These are phyloP conservation scores for Pythium phragmitis DNA, from an alignment of 352 stramenopile species.

Conservation along the genomic window DNA sequence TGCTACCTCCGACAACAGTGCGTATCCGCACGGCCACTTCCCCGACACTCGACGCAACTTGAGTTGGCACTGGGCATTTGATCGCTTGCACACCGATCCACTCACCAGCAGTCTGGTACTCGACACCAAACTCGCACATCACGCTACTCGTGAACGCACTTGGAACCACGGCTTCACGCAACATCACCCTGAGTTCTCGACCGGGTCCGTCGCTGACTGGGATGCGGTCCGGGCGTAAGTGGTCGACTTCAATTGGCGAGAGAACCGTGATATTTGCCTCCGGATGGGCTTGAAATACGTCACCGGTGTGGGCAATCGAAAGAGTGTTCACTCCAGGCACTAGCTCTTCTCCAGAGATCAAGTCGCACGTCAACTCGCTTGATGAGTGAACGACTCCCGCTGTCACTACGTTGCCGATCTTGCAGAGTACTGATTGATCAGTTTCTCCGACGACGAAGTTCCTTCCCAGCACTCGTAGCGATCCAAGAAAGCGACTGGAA, in stretches of 20 bases:
- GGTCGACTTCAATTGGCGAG: conserved; percentile 3
- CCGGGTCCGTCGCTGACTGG: neutral
- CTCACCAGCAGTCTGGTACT: neutral
- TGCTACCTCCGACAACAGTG: conserved; percentile 11
- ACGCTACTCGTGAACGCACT: neutral
- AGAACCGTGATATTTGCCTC: conserved; percentile 4
- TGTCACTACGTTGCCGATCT: conserved; percentile 6
- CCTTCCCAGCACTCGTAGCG: conserved; percentile 5
- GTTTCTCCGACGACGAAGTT: conserved; percentile 4
- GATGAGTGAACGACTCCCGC: neutral
- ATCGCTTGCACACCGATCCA: neutral
- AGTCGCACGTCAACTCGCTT: conserved; percentile 10
- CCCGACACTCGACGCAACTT: neutral
- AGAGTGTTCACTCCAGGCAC: conserved; percentile 4
- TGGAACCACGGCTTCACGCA: neutral
- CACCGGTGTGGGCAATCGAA: conserved; percentile 5
- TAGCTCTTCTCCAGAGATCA: neutral
- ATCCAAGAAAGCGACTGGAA: neutral
- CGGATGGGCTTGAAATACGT: neutral
- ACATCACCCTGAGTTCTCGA: neutral
- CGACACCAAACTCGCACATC: conserved; percentile 4
- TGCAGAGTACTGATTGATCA: neutral
- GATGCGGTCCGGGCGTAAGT: neutral
- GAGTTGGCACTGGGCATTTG: conserved; percentile 2
- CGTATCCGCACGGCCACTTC: conserved; percentile 3